Percentiles rank a stretch among this genome's conserved stretches.
Conservation (phyloP, 306 rosid genomes). For the Cucumis melo region DNA sequence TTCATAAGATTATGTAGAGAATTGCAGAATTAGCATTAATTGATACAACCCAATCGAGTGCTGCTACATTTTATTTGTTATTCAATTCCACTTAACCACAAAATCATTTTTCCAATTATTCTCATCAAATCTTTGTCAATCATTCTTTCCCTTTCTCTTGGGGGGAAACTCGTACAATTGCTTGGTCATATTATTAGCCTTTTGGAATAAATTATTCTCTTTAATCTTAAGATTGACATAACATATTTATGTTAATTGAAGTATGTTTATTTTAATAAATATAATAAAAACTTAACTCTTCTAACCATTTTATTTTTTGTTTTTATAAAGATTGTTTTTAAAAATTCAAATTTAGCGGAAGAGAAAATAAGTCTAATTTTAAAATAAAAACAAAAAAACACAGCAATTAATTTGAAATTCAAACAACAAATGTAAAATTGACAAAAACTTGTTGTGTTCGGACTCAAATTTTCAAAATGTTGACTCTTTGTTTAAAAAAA, state of each 20-base stretch:
- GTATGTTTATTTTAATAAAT: too few species aligned
- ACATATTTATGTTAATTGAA: too few species aligned
- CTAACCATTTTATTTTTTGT: too few species aligned
- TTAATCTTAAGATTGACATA: too few species aligned
- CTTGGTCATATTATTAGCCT: not conserved
- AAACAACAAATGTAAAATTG: not conserved
- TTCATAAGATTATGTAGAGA: not conserved
- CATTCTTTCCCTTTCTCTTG: not conserved
- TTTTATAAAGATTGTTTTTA: too few species aligned
- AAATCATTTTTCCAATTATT: not conserved
- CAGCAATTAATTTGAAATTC: not conserved
- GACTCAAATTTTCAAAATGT: not conserved
- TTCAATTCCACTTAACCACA: not conserved
- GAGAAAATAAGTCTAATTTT: too few species aligned
- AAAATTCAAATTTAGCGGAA: too few species aligned
- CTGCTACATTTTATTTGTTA: not conserved
- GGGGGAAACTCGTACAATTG: not conserved
- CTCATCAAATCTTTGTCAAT: not conserved
- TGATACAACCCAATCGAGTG: not conserved
- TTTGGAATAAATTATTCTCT: too few species aligned
- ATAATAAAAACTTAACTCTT: too few species aligned
- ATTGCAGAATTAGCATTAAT: not conserved
- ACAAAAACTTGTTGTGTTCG: not conserved
- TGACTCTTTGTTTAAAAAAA: not conserved
- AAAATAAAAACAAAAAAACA: too few species aligned